Conservation (phyloP, 148 eudicot species). For the Spergularia bocconei region DNA sequence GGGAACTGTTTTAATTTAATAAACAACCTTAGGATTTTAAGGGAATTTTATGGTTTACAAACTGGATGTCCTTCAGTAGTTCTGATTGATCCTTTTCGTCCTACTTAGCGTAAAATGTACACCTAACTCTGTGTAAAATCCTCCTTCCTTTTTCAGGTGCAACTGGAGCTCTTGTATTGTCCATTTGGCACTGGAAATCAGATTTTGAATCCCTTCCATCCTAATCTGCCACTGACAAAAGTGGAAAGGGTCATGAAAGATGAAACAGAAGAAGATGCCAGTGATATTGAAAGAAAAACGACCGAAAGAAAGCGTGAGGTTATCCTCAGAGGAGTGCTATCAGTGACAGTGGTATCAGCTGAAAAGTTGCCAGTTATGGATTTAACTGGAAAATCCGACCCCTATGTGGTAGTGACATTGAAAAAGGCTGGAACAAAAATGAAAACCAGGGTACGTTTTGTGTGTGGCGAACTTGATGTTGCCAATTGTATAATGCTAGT, state of each 20-base stretch:
- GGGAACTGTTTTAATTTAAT: no score
- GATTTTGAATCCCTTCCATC: conserved; percentile 47
- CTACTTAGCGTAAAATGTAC: background rate
- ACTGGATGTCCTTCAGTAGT: no score
- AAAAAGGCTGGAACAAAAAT: conserved; percentile 60
- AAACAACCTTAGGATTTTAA: no score
- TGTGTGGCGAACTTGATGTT: background rate
- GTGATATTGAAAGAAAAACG: conserved; percentile 37
- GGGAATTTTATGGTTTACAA: no score
- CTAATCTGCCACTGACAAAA: conserved; percentile 50
- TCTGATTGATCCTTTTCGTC: no score
- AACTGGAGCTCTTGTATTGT: conserved; percentile 75
- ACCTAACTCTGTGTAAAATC: background rate
- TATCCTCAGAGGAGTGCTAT: conserved; percentile 79
- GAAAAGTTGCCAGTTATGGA: conserved; percentile 75
- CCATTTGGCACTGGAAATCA: conserved; percentile 62
- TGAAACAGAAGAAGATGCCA: conserved; percentile 37
- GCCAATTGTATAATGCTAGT: background rate
- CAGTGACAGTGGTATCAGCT: conserved; percentile 72
- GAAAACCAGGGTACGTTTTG: conserved; percentile 73
- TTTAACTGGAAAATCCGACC: conserved; percentile 78
- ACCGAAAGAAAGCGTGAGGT: conserved; percentile 45
- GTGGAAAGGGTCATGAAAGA: conserved; percentile 64
- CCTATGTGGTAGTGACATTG: conserved; percentile 61
- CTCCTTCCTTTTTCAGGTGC: conserved; percentile 47